A percentile compares a stretch with the other conserved stretches of the same genome.
phyloP scores from a whole-genome alignment of 2,329 filamentous ascomycete species.

The Thelonectria olida region DNA sequence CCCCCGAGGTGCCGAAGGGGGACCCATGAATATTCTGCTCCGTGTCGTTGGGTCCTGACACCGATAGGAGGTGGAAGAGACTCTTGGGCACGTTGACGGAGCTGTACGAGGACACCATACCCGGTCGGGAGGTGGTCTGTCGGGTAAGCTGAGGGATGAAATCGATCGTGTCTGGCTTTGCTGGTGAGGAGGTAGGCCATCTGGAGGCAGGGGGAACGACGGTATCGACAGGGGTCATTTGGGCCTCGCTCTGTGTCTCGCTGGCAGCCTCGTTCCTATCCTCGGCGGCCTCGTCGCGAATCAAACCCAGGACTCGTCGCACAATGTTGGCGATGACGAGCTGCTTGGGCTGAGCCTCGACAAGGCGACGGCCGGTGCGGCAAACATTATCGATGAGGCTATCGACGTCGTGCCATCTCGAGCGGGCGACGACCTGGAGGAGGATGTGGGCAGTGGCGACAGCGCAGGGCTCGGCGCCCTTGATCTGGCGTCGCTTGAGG shows the following conservation, averaged over 20 bases:
- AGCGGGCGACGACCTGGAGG: constrained; percentile 83
- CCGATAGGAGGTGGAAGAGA: constrained; percentile 88
- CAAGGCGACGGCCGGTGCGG: constrained; percentile 79
- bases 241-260: constrained; percentile 65
- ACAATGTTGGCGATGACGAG: constrained; percentile 96
- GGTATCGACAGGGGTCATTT: constrained; percentile 52
- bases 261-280: constrained; percentile 72
- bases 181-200: constrained; percentile 44
- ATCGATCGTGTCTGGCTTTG: constrained; percentile 47
- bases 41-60: constrained; percentile 63
- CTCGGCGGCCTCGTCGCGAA: constrained; percentile 89
- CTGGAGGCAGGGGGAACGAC: constrained; percentile 41
- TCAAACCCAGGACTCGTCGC: constrained; percentile 86
- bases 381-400: constrained; percentile 84
- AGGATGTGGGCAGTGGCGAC: constrained; percentile 91
- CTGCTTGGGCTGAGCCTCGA: constrained; percentile 87
- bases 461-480: constrained; percentile 86
- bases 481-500: constrained; percentile 90
- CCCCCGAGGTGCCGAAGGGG: constrained; percentile 57
- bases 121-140: constrained; percentile 60
- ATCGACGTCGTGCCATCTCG: constrained; percentile 79
- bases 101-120: constrained; percentile 68
- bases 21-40: constrained; percentile 51
- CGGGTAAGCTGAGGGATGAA: constrained; percentile 40
- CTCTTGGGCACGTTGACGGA: constrained; percentile 76